These are phyloP conservation scores for Flaveria bidentis DNA, from an alignment of 129 eudicot genomes.

Conservation along the genomic window DNA sequence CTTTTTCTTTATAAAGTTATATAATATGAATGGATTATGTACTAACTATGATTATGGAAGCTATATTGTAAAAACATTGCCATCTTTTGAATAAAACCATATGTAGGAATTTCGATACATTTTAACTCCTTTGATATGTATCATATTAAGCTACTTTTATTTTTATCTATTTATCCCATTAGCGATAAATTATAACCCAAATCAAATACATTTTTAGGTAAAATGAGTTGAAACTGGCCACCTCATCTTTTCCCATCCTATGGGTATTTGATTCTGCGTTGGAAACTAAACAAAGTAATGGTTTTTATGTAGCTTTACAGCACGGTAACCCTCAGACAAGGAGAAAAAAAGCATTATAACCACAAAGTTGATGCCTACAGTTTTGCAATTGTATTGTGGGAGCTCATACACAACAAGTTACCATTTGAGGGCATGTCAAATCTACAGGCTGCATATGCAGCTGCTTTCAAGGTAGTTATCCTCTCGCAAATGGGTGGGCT, in stretches of 20 bases:
- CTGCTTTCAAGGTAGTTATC: conserved; percentile 74
- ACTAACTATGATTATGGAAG: background rate
- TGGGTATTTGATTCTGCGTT: background rate
- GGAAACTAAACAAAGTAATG: background rate
- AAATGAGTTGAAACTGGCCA: no score
- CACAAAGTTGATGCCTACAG: conserved; percentile 89
- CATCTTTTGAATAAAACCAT: background rate
- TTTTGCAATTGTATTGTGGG: conserved; percentile 85
- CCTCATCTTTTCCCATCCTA: background rate
- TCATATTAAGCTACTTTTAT: background rate
- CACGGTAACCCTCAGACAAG: conserved; percentile 79
- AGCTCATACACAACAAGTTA: conserved; percentile 76
- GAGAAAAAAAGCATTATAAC: conserved; percentile 84
- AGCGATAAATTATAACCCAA: background rate
- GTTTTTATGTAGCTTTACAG: conserved; percentile 68
- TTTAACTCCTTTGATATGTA: background rate
- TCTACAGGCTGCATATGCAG: conserved; percentile 83
- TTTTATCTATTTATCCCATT: background rate
- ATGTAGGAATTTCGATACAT: background rate
- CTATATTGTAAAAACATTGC: background rate
- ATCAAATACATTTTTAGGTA: background rate
- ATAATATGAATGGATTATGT: background rate
- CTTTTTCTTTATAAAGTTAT: background rate
- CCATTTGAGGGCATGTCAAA: conserved; percentile 81
- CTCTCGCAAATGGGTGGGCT: background rate